Percentiles rank a stretch among this genome's conserved stretches.
phyloP scores from a whole-genome alignment of 768 basidiomycete genomes.

The Xanthoconium stramineum region DNA sequence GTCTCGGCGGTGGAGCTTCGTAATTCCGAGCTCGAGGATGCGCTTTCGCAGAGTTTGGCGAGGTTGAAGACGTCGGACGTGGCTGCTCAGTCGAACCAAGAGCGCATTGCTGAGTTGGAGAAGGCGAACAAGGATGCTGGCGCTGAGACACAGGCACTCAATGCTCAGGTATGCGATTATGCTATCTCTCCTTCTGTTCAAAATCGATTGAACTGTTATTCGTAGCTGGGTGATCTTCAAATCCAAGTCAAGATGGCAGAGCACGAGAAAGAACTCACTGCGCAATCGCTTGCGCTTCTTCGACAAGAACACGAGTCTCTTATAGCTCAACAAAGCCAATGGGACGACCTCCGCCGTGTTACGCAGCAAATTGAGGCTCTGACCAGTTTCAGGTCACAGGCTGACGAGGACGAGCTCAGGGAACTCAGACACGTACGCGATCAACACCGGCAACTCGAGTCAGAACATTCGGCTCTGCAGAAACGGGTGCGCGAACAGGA shows the following conservation, averaged over 20 bases:
- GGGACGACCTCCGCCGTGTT: slow-evolving; percentile 71
- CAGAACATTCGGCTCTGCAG: slow-evolving; percentile 62
- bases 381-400: slow-evolving; percentile 55
- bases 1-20: slow-evolving; percentile 44
- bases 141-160: slow-evolving; percentile 55
- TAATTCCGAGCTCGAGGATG: slow-evolving; percentile 66
- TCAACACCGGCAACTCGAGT: slow-evolving; percentile 54
- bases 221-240: slow-evolving; percentile 60
- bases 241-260: slow-evolving; percentile 50
- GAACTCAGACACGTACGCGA: slow-evolving; percentile 70
- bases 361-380: slow-evolving; percentile 73
- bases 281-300: slow-evolving; percentile 48
- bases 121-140: slow-evolving; percentile 51
- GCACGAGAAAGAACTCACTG: slow-evolving; percentile 62
- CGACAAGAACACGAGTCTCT: slow-evolving; percentile 62
- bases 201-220: neutral
- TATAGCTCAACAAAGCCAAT: slow-evolving; percentile 62
- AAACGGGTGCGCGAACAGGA: slow-evolving; percentile 76
- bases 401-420: slow-evolving; percentile 68
- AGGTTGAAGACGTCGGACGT: slow-evolving; percentile 74
- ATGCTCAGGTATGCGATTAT: slow-evolving; percentile 52
- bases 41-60: slow-evolving; percentile 67
- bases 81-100: slow-evolving; percentile 54
- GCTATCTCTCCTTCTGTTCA: neutral
- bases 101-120: slow-evolving; percentile 62